Conservation (phyloP, 805 yeast genomes). For the Ascoidea rubescens region DNA sequence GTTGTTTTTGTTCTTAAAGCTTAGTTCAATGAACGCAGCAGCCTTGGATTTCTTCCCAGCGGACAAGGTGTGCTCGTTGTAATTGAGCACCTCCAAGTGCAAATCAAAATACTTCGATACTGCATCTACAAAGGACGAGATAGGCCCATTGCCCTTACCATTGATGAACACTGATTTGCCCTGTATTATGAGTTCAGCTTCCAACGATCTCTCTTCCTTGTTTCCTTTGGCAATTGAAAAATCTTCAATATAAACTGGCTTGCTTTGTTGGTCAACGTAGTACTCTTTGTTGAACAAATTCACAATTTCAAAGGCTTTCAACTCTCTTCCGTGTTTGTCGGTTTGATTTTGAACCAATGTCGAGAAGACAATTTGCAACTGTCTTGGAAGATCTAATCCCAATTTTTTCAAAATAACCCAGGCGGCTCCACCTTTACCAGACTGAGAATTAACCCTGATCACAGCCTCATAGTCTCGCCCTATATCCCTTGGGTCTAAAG, state of each 20-base stretch:
- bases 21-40: constrained; percentile 55
- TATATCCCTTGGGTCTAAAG: constrained; percentile 70
- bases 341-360: constrained; percentile 49
- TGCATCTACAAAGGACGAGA: constrained; percentile 60
- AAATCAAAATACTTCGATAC: constrained; percentile 36
- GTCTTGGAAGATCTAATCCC: constrained; percentile 64
- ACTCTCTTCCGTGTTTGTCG: constrained; percentile 54
- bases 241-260: constrained; percentile 23
- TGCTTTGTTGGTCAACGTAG: constrained; percentile 26
- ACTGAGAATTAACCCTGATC: constrained; percentile 71
- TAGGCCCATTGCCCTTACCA: constrained; percentile 71
- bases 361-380: constrained; percentile 56
- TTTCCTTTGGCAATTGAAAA: constrained; percentile 17
- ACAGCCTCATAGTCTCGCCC: constrained; percentile 76
- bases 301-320: constrained; percentile 52
- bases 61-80: constrained; percentile 56
- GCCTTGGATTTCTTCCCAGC: constrained; percentile 55
- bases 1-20: constrained; percentile 27
- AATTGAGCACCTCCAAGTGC: constrained; percentile 45
- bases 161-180: constrained; percentile 21
- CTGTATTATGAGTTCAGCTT: constrained; percentile 25
- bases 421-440: constrained; percentile 85
- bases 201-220: constrained; percentile 27
- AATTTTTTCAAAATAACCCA: constrained; percentile 62
- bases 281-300: constrained; percentile 40